Evolutionary conservation across 495 filamentous ascomycete genomes (phyloP), one percentile per base, ranked within the genome.

Genomic region (Massariosphaeria phaeospora): DNA sequence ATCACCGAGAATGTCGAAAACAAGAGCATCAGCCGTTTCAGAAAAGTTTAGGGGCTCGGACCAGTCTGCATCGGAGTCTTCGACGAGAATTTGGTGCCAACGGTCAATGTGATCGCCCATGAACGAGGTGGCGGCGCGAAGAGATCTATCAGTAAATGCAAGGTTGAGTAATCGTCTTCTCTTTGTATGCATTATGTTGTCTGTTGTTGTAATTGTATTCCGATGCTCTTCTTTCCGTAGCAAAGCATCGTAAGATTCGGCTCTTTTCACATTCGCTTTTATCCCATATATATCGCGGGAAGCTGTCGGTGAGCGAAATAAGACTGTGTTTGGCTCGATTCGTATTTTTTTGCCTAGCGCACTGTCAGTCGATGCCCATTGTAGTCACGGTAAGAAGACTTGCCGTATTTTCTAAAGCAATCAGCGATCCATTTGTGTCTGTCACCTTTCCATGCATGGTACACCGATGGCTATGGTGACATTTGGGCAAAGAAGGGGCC

Each of bases 1-100:
- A 27, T 86, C 80, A 3, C 84, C 84, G 63, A 89, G 78, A 12
- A 86, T 77, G 59, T 89, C 85, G 72, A 86, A 88, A 43, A 77
- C 75, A 10, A 84, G 73, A 65, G 77, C 84, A 63, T 79, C 81
- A 43, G 72, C 75, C 77, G 79, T 84, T 50, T 78, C 70, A 0
- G 79, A 69, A 69, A 85, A 77, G 59, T 86, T 48, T 2, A 25
- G 55, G 4, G 55, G 29, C n/a, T 38, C 17, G 11, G 34, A 55
- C 55, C 63, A 66, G 13, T 18, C 47, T 2, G 6, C 20, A 12
- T 7, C 38, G 21, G 1, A 7, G 9, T 53, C 20, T 2, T 13
- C 39, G 2, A 57, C 20, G 13, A 67, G 29, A 1, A 69, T 26
- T 29, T 70, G 39, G 44, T 54, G 47, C 66, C 69, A 71, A 2